Percentiles rank a stretch among this genome's conserved stretches.
Evolutionary conservation across 768 basidiomycete genomes (phyloP).

Genomic region (Tremella fuciformis): DNA sequence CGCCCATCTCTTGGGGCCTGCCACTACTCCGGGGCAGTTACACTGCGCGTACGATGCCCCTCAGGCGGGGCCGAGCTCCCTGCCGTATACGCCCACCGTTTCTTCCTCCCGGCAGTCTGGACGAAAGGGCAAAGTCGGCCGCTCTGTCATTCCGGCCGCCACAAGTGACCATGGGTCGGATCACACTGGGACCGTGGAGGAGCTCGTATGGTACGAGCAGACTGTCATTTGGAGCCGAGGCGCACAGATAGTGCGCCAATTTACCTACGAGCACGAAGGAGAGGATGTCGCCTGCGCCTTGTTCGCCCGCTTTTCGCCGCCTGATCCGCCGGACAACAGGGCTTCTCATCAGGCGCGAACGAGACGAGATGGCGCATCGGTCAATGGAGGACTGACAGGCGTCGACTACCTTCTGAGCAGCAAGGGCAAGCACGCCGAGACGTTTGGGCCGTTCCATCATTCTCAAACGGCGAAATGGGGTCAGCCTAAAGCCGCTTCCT

Average conservation of each 20-base stretch:
- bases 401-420: background rate
- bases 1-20: background rate
- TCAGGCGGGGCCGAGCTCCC: background rate
- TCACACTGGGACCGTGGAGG: conserved; percentile 27
- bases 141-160: background rate
- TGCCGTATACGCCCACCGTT: background rate
- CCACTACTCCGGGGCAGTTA: background rate
- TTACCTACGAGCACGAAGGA: conserved; percentile 37
- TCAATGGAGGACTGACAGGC: background rate
- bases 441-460: conserved; percentile 33
- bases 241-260: conserved; percentile 39
- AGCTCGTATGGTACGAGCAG: conserved; percentile 46
- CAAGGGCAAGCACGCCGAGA: background rate
- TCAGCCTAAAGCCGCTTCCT: conserved; percentile 10
- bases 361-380: background rate
- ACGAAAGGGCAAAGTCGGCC: too few relatives aligned
- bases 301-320: conserved; percentile 42
- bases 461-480: conserved; percentile 18
- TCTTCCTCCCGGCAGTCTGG: background rate
- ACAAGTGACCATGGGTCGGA: background rate
- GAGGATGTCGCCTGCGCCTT: conserved; percentile 39
- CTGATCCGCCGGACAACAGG: background rate
- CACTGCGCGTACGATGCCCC: background rate
- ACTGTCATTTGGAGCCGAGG: conserved; percentile 48
- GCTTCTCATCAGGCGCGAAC: background rate